Base-by-base conservation (phyloP, 1,284 basidiomycete species). In the Ganoderma leucocontextum region DNA sequence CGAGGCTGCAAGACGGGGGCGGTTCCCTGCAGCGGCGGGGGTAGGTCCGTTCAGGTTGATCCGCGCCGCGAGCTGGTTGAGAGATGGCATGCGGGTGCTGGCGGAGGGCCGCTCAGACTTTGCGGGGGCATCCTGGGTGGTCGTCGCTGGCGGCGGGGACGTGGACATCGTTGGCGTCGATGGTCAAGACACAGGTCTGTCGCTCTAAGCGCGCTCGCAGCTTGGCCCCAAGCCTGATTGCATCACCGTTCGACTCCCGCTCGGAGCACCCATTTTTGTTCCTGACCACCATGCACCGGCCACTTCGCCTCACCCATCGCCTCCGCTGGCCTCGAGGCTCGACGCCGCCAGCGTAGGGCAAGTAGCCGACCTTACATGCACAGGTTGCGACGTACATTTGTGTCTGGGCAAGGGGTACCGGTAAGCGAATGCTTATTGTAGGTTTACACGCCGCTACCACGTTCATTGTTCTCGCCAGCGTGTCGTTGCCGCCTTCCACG, bases 21-120 rank as follows among this genome's bases (percentile, higher is more conserved):
- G 88, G 53, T 82, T 78, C 29, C 84, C 82, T 33, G 79, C 74
- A 41, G 78, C 75, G 35, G 79, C 76, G n/a, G 82, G 66, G 9
- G 83, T 76, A 60, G 80, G 60, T 13, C 80, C 70, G 63, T 81
- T 86, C 64, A 84, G 79, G 75, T 85, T 88, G 76, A 93, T 91
- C 64, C 91, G 88, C 2, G 92, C 92, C 3, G 91, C 92, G 63
- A 94, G 88, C 79, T 93, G 91, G 80, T 92, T 91, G 17, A 94
- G 85, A n/a, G 92, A 92, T 0, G 91, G 91, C 59, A 90, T 82
- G 49, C 90, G 86, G 13, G 76, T 39, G 33, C 76, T 75, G 6
- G 79, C 29, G 9, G 73, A 63, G 22, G 80, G 65, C 25, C 82
- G 79, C 64, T 86, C 84, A 13, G 82, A 75, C 73, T 84, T 86